A percentile compares a stretch with the other conserved stretches of the same genome.
Conservation (phyloP, 2,329 filamentous ascomycete species). For the Laburnicola sp. region DNA sequence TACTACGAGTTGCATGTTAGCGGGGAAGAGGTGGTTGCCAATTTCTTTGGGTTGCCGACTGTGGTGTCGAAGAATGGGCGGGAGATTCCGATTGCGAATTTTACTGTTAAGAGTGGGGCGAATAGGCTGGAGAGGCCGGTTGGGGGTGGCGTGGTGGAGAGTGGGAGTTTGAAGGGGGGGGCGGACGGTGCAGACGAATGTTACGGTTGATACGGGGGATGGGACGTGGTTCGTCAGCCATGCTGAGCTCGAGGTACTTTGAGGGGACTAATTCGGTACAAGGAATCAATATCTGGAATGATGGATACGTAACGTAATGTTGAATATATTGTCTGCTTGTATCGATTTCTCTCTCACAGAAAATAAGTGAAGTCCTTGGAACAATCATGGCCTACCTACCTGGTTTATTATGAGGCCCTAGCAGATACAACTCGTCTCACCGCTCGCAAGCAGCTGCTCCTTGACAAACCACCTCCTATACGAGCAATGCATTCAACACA, state of each 20-base stretch:
- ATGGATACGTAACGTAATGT: background rate
- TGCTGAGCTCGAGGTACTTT: constrained; percentile 29
- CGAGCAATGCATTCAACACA: too few relatives aligned
- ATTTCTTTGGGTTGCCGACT: constrained; percentile 66
- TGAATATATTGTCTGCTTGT: background rate
- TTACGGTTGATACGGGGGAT: constrained; percentile 39
- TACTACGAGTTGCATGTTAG: constrained; percentile 68
- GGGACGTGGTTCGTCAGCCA: constrained; percentile 43
- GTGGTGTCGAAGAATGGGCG: constrained; percentile 62
- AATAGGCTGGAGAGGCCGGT: constrained; percentile 60
- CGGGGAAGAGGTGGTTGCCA: constrained; percentile 59
- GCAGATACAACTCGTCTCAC: too few relatives aligned
- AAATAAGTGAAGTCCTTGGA: too few relatives aligned
- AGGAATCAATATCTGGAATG: too few relatives aligned
- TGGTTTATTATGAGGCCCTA: too few relatives aligned
- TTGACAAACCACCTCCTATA: too few relatives aligned
- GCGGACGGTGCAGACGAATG: constrained; percentile 37
- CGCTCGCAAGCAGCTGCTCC: too few relatives aligned
- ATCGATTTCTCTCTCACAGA: too few relatives aligned
- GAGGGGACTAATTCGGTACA: background rate
- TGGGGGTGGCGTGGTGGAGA: constrained; percentile 56
- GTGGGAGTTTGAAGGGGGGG: constrained; percentile 59
- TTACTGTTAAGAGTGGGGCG: constrained; percentile 65
- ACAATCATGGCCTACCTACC: too few relatives aligned
- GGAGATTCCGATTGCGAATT: constrained; percentile 70